Evolutionary conservation across 2,329 filamentous ascomycete genomes (phyloP).

Genomic region (Ascochyta pisi): DNA sequence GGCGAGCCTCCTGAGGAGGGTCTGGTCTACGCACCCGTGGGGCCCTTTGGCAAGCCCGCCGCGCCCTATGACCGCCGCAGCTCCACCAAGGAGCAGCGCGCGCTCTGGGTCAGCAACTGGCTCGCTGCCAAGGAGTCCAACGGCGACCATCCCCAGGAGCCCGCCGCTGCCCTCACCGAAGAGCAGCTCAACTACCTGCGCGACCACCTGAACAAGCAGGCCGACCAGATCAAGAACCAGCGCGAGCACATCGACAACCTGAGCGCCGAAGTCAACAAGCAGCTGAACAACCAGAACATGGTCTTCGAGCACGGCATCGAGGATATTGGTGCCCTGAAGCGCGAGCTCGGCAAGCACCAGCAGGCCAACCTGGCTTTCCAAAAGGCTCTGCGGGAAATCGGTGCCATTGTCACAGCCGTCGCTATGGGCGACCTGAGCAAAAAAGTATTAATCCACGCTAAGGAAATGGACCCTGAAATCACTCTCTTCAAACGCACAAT

Average conservation of each 20-base stretch:
- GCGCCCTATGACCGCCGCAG: constrained; percentile 40
- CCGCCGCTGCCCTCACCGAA: constrained; percentile 69
- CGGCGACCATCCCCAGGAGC: constrained; percentile 54
- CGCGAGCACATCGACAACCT: constrained; percentile 85
- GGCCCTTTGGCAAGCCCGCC: constrained; percentile 41
- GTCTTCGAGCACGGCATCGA: constrained; percentile 80
- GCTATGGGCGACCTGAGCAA: constrained; percentile 95
- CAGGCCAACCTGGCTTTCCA: constrained; percentile 99
- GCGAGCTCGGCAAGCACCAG: constrained; percentile 95
- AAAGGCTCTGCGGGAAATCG: constrained; percentile 94
- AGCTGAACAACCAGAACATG: constrained; percentile 83
- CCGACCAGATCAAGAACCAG: constrained; percentile 87
- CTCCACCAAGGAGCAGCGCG: constrained; percentile 46
- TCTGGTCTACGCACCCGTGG: constrained; percentile 57
- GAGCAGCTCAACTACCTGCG: constrained; percentile 85
- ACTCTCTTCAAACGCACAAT: constrained; percentile 97
- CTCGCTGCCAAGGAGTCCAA: constrained; percentile 61
- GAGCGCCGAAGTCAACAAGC: constrained; percentile 82
- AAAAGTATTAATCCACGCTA: constrained; percentile 92
- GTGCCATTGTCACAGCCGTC: constrained; percentile 95
- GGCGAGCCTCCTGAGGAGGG: constrained; percentile 69
- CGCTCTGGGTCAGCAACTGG: constrained; percentile 59
- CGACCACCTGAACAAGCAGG: constrained; percentile 92
- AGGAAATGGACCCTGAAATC: constrained; percentile 98
- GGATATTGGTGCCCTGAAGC: constrained; percentile 86